phyloP scores from a whole-genome alignment of 2,329 filamentous ascomycete species.

The Scedosporium aurantiacum region DNA sequence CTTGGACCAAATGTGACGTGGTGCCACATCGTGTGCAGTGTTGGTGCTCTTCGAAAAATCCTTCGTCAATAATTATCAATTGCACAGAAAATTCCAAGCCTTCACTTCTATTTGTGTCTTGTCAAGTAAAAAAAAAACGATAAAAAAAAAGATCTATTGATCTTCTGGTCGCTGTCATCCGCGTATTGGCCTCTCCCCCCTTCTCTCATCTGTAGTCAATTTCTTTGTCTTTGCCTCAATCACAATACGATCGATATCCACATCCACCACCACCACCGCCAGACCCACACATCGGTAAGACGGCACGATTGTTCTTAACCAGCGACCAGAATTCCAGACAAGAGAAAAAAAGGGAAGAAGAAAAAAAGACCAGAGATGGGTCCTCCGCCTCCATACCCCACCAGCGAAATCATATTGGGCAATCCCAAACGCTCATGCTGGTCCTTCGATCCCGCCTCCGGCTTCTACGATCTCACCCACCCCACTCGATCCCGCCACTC shows the following conservation, averaged over 20 bases:
- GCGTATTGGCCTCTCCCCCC: no score
- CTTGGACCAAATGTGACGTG: background rate
- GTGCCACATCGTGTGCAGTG: background rate
- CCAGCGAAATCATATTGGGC: slow-evolving; percentile 5
- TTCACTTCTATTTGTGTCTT: background rate
- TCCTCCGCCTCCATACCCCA: background rate
- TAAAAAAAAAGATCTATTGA: no score
- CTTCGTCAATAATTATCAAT: background rate
- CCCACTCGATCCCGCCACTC: slow-evolving; percentile 3
- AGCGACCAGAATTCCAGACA: background rate
- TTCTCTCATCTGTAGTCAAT: no score
- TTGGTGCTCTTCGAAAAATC: background rate
- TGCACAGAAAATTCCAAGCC: background rate
- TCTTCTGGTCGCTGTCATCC: no score
- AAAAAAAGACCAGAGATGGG: background rate
- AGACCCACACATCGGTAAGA: no score
- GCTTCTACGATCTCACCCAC: slow-evolving; percentile 16
- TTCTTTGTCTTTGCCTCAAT: no score
- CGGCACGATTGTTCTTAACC: no score
- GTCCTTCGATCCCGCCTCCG: slow-evolving; percentile 6
- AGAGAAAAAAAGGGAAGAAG: background rate
- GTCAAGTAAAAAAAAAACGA: background rate
- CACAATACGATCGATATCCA: no score
- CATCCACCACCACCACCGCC: no score
- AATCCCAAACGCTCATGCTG: slow-evolving; percentile 6